Conservation (phyloP, 192 early-diverging fungal genomes). For the Hyaloraphidium curvatum region DNA sequence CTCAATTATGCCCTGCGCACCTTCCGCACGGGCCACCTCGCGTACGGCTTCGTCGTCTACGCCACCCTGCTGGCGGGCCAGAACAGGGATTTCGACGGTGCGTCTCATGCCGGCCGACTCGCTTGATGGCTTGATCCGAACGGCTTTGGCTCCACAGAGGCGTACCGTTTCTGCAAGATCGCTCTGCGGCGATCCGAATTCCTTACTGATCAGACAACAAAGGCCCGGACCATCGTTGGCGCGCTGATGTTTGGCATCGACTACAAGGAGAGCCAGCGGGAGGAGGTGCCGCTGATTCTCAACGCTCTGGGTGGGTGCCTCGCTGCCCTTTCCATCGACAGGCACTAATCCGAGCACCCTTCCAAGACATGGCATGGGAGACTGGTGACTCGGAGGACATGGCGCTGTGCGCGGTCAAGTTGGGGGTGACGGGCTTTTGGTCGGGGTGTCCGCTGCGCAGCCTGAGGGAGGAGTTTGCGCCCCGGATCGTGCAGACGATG, state of each 20-base stretch:
- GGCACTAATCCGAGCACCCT: background rate
- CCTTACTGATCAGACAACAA: too few relatives aligned
- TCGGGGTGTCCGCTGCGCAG: background rate
- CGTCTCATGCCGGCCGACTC: background rate
- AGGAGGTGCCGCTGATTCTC: background rate
- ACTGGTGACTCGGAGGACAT: background rate
- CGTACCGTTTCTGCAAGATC: slow-evolving; percentile 3
- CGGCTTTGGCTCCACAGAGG: background rate
- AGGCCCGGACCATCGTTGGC: background rate
- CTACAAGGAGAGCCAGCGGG: slow-evolving; percentile 2
- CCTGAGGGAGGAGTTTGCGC: background rate
- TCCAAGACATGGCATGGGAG: background rate
- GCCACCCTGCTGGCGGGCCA: background rate
- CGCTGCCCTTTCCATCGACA: background rate
- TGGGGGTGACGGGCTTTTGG: background rate
- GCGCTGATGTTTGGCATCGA: slow-evolving; percentile 1
- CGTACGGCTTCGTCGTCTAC: background rate
- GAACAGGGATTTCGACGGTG: background rate
- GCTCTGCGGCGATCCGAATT: background rate
- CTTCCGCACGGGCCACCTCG: background rate
- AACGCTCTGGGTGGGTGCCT: background rate
- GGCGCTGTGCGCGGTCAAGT: background rate
- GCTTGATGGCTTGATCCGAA: background rate
- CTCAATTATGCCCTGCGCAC: background rate
- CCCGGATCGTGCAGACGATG: background rate